These are phyloP conservation scores for Arachis stenosperma DNA, from an alignment of 306 rosid genomes.

Conservation along the genomic window DNA sequence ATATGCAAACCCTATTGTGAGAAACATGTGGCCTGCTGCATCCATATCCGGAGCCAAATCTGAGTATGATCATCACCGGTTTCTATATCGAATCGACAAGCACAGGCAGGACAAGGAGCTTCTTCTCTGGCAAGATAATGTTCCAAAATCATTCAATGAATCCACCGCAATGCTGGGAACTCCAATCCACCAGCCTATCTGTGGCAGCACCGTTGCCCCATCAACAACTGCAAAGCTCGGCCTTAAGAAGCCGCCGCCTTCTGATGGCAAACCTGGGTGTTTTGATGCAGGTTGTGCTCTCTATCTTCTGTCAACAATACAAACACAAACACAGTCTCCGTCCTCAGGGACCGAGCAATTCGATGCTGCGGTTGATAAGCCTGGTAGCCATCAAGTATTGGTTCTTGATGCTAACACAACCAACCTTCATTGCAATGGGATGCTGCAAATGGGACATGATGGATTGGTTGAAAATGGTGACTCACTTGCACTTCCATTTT, in stretches of 20 bases:
- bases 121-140: constrained; percentile 50
- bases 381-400: constrained; percentile 31
- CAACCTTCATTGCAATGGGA: constrained; percentile 47
- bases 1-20: constrained; percentile 50
- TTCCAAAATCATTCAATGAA: constrained; percentile 33
- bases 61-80: constrained; percentile 41
- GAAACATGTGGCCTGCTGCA: constrained; percentile 59
- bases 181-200: constrained; percentile 35
- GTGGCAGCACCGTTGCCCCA: constrained; percentile 34
- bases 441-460: constrained; percentile 53
- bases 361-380: constrained; percentile 40
- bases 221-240: constrained; percentile 46
- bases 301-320: constrained; percentile 97
- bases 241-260: constrained; percentile 43
- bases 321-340: constrained; percentile 51
- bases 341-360: constrained; percentile 47
- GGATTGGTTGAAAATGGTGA: constrained; percentile 55
- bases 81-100: constrained; percentile 42
- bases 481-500: constrained; percentile 57
- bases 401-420: constrained; percentile 43
- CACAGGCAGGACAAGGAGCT: constrained; percentile 53
- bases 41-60: constrained; percentile 55
- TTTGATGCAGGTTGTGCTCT: constrained; percentile 86
- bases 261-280: constrained; percentile 52
- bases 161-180: constrained; percentile 39